Conservation (phyloP, 1,284 basidiomycete species). For the Boletus semigastroideus region DNA sequence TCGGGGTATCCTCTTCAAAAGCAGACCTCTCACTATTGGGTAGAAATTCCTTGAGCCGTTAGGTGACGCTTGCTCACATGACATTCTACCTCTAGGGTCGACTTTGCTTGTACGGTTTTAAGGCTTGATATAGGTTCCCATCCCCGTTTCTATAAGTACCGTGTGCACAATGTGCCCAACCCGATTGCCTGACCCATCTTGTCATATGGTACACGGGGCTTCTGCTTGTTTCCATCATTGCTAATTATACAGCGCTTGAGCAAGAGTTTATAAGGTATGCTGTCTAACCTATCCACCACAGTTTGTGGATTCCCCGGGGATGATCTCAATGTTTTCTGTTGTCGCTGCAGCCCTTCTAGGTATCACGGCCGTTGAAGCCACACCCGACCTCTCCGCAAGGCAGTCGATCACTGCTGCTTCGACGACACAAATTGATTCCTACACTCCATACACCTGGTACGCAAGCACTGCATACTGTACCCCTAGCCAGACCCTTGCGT, state of each 20-base stretch:
- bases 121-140: neutral
- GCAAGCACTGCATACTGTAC: constrained; percentile 59
- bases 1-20: neutral
- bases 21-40: no score
- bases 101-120: neutral
- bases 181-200: neutral
- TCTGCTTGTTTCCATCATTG: neutral
- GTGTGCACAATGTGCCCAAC: neutral
- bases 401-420: constrained; percentile 44
- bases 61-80: neutral
- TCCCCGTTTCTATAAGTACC: neutral
- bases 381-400: constrained; percentile 26
- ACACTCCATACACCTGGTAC: constrained; percentile 55
- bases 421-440: constrained; percentile 43
- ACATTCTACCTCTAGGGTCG: neutral
- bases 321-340: constrained; percentile 17
- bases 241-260: constrained; percentile 6
- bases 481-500: constrained; percentile 44
- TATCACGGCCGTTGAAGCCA: constrained; percentile 19
- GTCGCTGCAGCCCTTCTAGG: constrained; percentile 18
- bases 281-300: neutral
- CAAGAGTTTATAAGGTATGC: neutral
- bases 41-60: neutral
- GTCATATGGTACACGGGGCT: constrained; percentile 10
- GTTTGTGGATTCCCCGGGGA: neutral